Conservation (phyloP, 169 alveolate species). For the Cryptosporidium baileyi region DNA sequence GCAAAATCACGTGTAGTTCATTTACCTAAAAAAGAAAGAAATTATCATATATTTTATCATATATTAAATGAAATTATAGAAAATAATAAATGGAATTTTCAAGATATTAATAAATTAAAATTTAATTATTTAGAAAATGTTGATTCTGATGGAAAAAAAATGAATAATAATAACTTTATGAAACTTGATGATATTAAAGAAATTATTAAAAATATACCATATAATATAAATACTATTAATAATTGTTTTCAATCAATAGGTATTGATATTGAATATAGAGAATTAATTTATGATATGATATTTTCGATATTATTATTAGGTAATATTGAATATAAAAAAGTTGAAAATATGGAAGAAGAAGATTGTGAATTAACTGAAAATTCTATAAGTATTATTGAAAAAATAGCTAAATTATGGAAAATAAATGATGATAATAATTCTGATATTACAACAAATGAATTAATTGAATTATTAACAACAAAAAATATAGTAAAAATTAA, state of each 20-base stretch:
- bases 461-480: conserved; percentile 74
- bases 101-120: background rate
- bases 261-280: background rate
- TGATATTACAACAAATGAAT: conserved; percentile 47
- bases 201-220: conserved; percentile 6
- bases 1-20: conserved; percentile 77
- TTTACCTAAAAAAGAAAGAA: conserved; percentile 75
- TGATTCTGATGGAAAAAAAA: background rate
- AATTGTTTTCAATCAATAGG: conserved; percentile 60
- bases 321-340: conserved; percentile 17
- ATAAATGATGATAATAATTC: too few species aligned
- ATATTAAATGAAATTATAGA: conserved; percentile 38
- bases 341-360: conserved; percentile 35
- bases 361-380: conserved; percentile 34
- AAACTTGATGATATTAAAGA: background rate
- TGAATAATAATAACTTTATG: background rate
- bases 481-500: conserved; percentile 74
- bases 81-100: conserved; percentile 1
- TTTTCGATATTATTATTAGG: conserved; percentile 40
- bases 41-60: conserved; percentile 66
- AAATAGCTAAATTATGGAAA: conserved; percentile 13
- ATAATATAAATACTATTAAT: conserved; percentile 29
- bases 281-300: conserved; percentile 32
- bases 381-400: background rate
- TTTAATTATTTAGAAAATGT: conserved; percentile 37